Conservation (phyloP, 2,329 filamentous ascomycete genomes). For the Monosporascus sp. region DNA sequence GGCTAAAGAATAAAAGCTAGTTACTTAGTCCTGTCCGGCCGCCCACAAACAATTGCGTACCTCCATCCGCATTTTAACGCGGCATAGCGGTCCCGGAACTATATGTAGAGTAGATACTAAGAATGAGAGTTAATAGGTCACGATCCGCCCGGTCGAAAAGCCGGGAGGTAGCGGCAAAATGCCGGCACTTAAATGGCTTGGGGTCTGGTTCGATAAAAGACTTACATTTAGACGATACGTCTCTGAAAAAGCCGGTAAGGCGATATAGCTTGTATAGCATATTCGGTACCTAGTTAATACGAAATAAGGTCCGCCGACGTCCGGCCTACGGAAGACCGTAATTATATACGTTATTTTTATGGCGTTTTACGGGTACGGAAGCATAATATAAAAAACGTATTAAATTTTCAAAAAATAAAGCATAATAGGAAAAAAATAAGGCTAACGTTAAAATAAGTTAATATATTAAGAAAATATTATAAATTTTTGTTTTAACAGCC, state of each 20-base stretch:
- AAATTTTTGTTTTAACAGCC: not conserved
- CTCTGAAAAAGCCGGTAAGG: not conserved
- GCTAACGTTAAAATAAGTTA: not conserved
- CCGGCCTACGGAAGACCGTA: not conserved
- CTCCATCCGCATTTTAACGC: too few relatives aligned
- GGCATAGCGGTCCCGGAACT: too few relatives aligned
- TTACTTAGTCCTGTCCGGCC: not conserved
- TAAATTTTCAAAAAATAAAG: not conserved
- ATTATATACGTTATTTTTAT: not conserved
- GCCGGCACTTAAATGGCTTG: not conserved
- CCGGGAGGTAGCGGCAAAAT: not conserved
- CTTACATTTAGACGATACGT: not conserved
- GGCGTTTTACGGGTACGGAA: not conserved
- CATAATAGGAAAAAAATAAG: not conserved
- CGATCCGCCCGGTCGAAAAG: not conserved
- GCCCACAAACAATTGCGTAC: not conserved
- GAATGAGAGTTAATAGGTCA: too few relatives aligned
- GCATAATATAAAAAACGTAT: not conserved
- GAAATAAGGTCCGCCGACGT: not conserved
- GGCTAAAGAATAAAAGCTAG: constrained; percentile 1
- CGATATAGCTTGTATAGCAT: not conserved
- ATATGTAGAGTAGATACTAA: too few relatives aligned
- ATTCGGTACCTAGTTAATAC: not conserved
- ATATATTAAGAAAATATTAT: not conserved
- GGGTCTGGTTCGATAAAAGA: not conserved